Percentiles rank a stretch among this genome's conserved stretches.
phyloP scores from a whole-genome alignment of 2,329 filamentous ascomycete genomes.

The Fulvia fulva region DNA sequence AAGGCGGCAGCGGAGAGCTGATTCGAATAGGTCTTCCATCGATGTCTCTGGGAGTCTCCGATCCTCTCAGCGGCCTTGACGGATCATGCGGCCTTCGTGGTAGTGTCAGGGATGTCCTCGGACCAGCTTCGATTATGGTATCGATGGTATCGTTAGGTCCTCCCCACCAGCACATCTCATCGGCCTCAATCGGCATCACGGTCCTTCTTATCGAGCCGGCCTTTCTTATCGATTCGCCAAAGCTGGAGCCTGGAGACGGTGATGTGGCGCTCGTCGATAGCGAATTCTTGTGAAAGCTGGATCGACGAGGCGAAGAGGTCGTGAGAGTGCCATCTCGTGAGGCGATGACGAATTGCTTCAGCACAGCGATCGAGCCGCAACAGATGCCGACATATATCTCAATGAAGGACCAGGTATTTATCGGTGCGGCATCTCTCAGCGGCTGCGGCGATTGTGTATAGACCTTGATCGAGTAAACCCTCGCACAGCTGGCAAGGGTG shows the following conservation, averaged over 20 bases:
- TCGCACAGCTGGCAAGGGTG: constrained; percentile 29
- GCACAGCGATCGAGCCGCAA: constrained; percentile 30
- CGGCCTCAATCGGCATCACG: background rate
- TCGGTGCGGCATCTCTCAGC: constrained; percentile 28
- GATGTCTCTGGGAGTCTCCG: background rate
- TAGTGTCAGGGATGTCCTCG: background rate
- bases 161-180: background rate
- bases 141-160: background rate
- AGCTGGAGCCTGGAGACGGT: background rate
- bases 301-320: background rate
- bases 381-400: constrained; percentile 33
- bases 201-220: background rate
- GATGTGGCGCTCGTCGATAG: background rate
- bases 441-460: constrained; percentile 27
- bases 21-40: constrained; percentile 6
- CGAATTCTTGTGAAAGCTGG: background rate
- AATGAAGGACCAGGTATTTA: constrained; percentile 33
- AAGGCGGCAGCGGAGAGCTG: constrained; percentile 10
- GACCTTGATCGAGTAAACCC: constrained; percentile 30
- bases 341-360: background rate
- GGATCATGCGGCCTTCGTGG: background rate
- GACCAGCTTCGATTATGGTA: background rate
- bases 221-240: background rate
- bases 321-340: background rate
- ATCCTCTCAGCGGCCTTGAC: background rate